Evolutionary conservation across 805 yeast species (phyloP).

Genomic region (Wickerhamomyces ciferrii): DNA sequence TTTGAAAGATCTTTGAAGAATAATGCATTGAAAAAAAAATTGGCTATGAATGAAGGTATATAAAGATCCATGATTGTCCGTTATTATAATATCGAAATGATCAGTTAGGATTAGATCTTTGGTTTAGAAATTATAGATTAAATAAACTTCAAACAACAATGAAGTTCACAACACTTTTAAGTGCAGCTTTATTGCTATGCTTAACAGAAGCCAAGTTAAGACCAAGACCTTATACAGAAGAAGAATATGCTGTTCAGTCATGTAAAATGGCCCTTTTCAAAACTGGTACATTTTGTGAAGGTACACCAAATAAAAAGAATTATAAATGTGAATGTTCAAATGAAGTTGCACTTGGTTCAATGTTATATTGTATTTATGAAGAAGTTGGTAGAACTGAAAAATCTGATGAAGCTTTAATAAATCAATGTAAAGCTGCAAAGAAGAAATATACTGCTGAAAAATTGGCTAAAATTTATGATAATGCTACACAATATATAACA

Average conservation of each 20-base stretch:
- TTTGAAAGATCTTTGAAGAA: background rate
- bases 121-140: too few relatives aligned
- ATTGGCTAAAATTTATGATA: slow-evolving; percentile 28
- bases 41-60: background rate
- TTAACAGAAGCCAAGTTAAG: background rate
- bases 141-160: too few relatives aligned
- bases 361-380: slow-evolving; percentile 14
- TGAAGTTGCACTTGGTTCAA: slow-evolving; percentile 14
- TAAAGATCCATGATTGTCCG: background rate
- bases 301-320: slow-evolving; percentile 2
- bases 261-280: slow-evolving; percentile 12
- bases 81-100: background rate
- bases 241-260: background rate
- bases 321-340: slow-evolving; percentile 15
- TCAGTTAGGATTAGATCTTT: too few relatives aligned
- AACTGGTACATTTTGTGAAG: slow-evolving; percentile 10
- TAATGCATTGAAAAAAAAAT: background rate
- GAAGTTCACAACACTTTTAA: background rate
- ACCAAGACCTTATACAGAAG: background rate
- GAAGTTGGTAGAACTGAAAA: background rate
- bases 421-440: slow-evolving; percentile 10
- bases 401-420: slow-evolving; percentile 11
- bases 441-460: slow-evolving; percentile 25
- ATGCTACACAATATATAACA: slow-evolving; percentile 34
- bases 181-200: background rate